Conservation (phyloP, 2,329 filamentous ascomycete genomes). For the Botrytis fabae region DNA sequence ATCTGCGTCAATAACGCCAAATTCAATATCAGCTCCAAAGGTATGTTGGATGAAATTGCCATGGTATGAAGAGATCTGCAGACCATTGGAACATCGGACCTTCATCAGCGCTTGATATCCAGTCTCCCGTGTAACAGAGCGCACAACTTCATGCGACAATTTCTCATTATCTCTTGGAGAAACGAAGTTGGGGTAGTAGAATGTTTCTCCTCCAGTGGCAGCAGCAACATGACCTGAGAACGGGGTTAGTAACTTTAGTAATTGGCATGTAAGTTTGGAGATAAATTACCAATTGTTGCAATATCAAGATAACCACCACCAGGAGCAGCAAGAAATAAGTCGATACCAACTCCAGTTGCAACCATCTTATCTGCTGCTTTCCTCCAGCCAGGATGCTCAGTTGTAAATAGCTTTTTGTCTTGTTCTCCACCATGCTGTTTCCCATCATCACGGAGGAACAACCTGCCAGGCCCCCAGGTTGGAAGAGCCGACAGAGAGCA, state of each 20-base stretch:
- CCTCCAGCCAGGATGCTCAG: slow-evolving; percentile 85
- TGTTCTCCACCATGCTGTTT: slow-evolving; percentile 84
- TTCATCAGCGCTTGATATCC: slow-evolving; percentile 98
- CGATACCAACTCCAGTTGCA: slow-evolving; percentile 79
- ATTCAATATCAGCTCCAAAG: slow-evolving; percentile 90
- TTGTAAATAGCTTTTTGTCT: slow-evolving; percentile 88
- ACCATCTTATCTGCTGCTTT: slow-evolving; percentile 88
- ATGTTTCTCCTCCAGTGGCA: slow-evolving; percentile 90
- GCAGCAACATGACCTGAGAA: slow-evolving; percentile 75
- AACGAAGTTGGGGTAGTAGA: slow-evolving; percentile 96
- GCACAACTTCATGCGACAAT: slow-evolving; percentile 80
- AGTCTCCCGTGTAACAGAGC: slow-evolving; percentile 84
- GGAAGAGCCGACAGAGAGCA: slow-evolving; percentile 86
- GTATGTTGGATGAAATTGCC: slow-evolving; percentile 96
- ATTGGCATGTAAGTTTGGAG: not conserved
- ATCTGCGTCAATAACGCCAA: slow-evolving; percentile 88
- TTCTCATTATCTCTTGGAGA: slow-evolving; percentile 81
- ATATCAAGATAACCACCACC: slow-evolving; percentile 90
- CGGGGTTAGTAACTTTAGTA: slow-evolving; percentile 26
- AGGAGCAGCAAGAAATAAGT: slow-evolving; percentile 92
- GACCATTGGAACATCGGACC: slow-evolving; percentile 92
- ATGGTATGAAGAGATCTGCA: slow-evolving; percentile 92
- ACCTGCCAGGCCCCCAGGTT: slow-evolving; percentile 83
- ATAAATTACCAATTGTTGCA: slow-evolving; percentile 73
- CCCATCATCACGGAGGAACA: slow-evolving; percentile 84